phyloP scores from a whole-genome alignment of 306 rosid genomes.

The Senna siamea region DNA sequence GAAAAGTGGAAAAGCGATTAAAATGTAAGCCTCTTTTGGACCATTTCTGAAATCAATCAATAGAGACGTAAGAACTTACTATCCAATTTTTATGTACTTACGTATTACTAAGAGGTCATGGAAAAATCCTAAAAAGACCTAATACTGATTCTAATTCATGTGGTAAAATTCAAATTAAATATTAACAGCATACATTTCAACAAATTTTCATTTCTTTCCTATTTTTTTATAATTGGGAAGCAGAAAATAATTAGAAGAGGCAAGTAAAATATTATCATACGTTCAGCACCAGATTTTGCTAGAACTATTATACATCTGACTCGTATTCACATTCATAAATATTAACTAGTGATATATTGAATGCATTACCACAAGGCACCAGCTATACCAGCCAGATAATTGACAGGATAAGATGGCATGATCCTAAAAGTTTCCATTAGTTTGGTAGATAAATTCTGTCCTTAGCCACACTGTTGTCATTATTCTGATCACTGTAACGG shows the following conservation, averaged over 20 bases:
- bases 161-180: background rate
- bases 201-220: background rate
- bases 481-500: no score
- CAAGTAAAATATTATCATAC: background rate
- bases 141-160: no score
- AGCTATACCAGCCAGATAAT: background rate
- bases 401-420: background rate
- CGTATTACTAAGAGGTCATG: background rate
- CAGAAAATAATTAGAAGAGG: background rate
- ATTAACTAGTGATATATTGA: background rate
- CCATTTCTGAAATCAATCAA: background rate
- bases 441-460: background rate
- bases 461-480: background rate
- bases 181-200: background rate
- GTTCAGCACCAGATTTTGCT: background rate
- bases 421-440: background rate
- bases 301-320: background rate
- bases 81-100: background rate
- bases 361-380: background rate
- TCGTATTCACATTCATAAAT: background rate
- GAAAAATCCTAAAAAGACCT: no score
- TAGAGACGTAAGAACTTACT: background rate
- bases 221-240: background rate
- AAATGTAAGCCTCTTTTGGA: background rate
- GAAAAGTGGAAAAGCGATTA: conserved; percentile 24